Conservation (phyloP, 495 filamentous ascomycete species). For the Neurospora sublineolata region DNA sequence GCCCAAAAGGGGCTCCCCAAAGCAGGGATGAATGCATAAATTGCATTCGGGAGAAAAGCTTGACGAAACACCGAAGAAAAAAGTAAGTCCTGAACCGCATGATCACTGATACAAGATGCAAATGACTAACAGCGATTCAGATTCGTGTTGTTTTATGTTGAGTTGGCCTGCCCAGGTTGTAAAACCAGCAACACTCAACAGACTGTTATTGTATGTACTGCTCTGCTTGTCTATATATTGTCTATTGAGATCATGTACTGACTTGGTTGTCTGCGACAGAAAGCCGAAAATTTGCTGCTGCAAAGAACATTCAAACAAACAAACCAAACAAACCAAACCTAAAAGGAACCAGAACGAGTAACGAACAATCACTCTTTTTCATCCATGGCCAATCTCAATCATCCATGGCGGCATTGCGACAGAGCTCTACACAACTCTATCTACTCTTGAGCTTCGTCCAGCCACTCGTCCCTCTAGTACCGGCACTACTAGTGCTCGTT, state of each 20-base stretch:
- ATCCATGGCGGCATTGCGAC: neutral
- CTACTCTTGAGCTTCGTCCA: constrained; percentile 11
- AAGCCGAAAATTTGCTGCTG: neutral
- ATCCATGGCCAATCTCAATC: neutral
- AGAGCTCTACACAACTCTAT: neutral
- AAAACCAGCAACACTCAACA: neutral
- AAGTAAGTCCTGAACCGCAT: neutral
- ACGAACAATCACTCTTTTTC: neutral
- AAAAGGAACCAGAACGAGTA: neutral
- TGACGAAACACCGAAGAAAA: neutral
- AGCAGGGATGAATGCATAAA: neutral
- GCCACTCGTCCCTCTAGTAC: constrained; percentile 5
- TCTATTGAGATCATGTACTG: neutral
- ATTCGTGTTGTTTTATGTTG: neutral
- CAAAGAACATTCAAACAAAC: neutral
- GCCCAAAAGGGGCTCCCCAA: neutral
- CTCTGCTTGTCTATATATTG: neutral
- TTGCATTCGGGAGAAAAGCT: neutral
- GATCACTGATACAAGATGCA: neutral
- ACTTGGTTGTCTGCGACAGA: neutral
- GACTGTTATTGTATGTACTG: neutral
- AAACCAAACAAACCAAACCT: neutral
- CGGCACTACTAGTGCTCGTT: constrained; percentile 4
- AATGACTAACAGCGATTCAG: neutral
- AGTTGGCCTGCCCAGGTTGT: neutral